Conservation (phyloP, 1,284 basidiomycete species). For the Sanghuangporus sanghuang region DNA sequence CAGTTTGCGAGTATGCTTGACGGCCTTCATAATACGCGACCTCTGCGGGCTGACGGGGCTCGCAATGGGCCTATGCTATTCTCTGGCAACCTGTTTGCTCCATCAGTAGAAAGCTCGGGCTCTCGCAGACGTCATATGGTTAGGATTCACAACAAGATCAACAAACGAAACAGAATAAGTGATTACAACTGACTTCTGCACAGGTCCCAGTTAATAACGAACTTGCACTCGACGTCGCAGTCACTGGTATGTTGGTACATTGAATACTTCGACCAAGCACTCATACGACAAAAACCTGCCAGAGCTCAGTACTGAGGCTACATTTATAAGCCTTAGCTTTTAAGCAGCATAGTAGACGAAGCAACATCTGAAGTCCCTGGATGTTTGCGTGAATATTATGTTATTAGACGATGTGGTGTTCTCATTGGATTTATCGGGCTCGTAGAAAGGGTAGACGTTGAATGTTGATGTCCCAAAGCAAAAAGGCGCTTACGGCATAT, state of each 20-base stretch:
- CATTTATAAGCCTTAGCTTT: conserved; percentile 55
- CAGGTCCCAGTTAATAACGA: conserved; percentile 81
- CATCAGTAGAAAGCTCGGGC: conserved; percentile 81
- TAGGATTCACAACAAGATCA: conserved; percentile 20
- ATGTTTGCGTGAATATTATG: conserved; percentile 52
- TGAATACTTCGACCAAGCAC: neutral
- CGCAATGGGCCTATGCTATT: conserved; percentile 79
- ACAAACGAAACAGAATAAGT: neutral
- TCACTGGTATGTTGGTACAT: conserved; percentile 45
- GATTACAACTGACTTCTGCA: neutral
- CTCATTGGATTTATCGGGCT: conserved; percentile 77
- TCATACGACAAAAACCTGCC: too few relatives aligned
- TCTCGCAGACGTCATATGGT: conserved; percentile 93
- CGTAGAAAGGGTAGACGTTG: conserved; percentile 66
- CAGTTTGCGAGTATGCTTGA: conserved; percentile 66
- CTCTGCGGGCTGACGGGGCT: conserved; percentile 39
- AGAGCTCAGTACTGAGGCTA: too few relatives aligned
- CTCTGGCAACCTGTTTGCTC: conserved; percentile 85
- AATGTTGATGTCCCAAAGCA: too few relatives aligned
- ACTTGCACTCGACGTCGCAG: conserved; percentile 58
- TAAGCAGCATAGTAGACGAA: conserved; percentile 70
- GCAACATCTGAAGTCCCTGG: conserved; percentile 54
- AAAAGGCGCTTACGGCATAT: neutral
- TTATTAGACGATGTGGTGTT: conserved; percentile 63
- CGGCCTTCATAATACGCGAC: conserved; percentile 51